Base-by-base conservation (phyloP, 2,329 filamentous ascomycete species). In the Diplodia corticola region DNA sequence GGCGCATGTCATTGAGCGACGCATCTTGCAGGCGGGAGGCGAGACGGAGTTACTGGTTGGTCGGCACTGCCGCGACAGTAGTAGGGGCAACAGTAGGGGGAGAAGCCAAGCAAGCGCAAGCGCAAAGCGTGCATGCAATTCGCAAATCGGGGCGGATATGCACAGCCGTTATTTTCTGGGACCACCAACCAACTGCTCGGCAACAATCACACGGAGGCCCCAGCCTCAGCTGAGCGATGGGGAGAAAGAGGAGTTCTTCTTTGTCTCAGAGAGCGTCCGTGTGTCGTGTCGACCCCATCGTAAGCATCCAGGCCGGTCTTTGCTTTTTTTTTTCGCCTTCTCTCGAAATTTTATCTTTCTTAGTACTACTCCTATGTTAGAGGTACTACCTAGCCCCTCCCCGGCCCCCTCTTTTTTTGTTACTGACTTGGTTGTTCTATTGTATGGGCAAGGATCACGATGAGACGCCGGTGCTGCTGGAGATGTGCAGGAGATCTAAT, bases 1-100 rank as follows among this genome's bases (percentile, higher is more conserved):
- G 24, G 37, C 44, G 55, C 55, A 60, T 46, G 37, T 48, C 35
- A 60, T 60, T 60, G 55, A 26, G n/a, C n/a, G n/a, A n/a, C n/a
- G n/a, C n/a, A n/a, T n/a, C n/a, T n/a, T n/a, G n/a, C n/a, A 59
- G 13, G 44, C 30, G 54, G 33, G 13, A 20, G 26, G 26, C 6
- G 26, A 61, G 44, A 40, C 37, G 24, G 7, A 48, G 13, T 13
- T 46, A 24, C 7, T 37, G 37, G 7, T 37, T 48, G 37, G 33
- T 60, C 17, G 17, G 9, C 20, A 28, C 37, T 22, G 30, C 22
- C 6, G 17, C 12, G 24, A 37, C 33, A 61, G 44, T n/a, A n/a
- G n/a, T n/a, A n/a, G n/a, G n/a, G n/a, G n/a, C n/a, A n/a, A n/a
- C n/a, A n/a, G n/a, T n/a, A 49, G 44, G 48, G 57, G 22, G 40